Evolutionary conservation across 1,284 basidiomycete species (phyloP).

Genomic region (Kwoniella shivajii): DNA sequence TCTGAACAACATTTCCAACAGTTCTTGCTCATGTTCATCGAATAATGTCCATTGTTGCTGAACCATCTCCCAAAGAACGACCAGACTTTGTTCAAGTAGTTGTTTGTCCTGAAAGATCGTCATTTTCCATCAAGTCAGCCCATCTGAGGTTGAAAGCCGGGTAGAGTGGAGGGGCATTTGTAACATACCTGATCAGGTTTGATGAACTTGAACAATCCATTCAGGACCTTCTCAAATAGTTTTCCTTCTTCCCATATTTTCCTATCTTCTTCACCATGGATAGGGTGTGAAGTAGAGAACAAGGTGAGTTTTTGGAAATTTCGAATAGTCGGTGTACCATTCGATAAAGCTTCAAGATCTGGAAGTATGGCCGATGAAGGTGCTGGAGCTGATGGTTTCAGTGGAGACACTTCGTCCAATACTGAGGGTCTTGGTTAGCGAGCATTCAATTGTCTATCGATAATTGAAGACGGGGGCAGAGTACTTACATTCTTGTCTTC

Average conservation of each 20-base stretch:
- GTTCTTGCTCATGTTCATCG: constrained; percentile 36
- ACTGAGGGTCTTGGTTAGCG: constrained; percentile 18
- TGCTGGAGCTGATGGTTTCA: constrained; percentile 14
- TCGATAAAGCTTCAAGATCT: constrained; percentile 28
- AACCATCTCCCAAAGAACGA: constrained; percentile 47
- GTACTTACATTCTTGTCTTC: constrained; percentile 37
- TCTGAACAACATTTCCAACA: constrained; percentile 42
- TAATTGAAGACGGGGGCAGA: background rate
- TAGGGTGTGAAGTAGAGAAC: constrained; percentile 33
- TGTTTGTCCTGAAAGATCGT: constrained; percentile 24
- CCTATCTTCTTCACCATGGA: constrained; percentile 5
- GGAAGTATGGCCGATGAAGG: constrained; percentile 15
- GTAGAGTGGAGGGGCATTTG: background rate
- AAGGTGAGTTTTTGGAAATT: constrained; percentile 40
- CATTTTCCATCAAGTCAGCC: too few relatives aligned
- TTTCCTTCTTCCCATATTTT: constrained; percentile 30
- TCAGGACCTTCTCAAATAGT: constrained; percentile 37
- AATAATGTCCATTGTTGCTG: constrained; percentile 48
- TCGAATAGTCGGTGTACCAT: constrained; percentile 20
- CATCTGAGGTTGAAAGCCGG: background rate
- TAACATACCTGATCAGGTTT: constrained; percentile 29
- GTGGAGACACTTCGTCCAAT: constrained; percentile 31
- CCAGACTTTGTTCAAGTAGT: constrained; percentile 39
- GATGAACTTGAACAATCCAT: constrained; percentile 34
- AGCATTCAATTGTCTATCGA: background rate